Evolutionary conservation across 2,329 filamentous ascomycete species (phyloP).

Genomic region (Fonsecaea nubica): DNA sequence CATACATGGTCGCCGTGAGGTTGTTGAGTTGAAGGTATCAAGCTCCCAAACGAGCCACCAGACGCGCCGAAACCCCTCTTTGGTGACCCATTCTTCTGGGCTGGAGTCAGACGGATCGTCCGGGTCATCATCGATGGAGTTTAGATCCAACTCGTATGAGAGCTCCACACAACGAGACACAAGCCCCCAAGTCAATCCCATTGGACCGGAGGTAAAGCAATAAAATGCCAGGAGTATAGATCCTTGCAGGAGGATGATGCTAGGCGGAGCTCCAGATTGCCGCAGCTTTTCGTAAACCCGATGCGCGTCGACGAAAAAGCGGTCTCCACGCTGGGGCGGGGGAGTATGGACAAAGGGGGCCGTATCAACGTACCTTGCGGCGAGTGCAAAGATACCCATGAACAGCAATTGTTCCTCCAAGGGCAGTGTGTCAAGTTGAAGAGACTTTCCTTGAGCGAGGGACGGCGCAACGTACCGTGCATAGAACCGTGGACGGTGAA

Average conservation of each 20-base stretch:
- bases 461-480: slow-evolving; percentile 17
- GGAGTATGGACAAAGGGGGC: slow-evolving; percentile 10
- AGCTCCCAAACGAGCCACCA: slow-evolving; percentile 33
- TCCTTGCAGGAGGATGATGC: slow-evolving; percentile 25
- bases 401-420: slow-evolving; percentile 23
- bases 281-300: slow-evolving; percentile 18
- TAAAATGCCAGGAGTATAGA: slow-evolving; percentile 30
- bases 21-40: slow-evolving; percentile 26
- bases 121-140: slow-evolving; percentile 75
- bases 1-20: slow-evolving; percentile 23
- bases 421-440: slow-evolving; percentile 12
- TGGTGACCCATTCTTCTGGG: slow-evolving; percentile 16
- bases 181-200: slow-evolving; percentile 76
- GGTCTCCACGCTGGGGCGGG: slow-evolving; percentile 15
- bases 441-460: slow-evolving; percentile 17
- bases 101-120: slow-evolving; percentile 4
- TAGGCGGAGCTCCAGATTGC: neutral
- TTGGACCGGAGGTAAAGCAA: slow-evolving; percentile 31
- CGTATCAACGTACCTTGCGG: slow-evolving; percentile 24
- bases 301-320: slow-evolving; percentile 22
- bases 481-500: slow-evolving; percentile 80
- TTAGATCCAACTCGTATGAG: slow-evolving; percentile 86
- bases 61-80: slow-evolving; percentile 27
- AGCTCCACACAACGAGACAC: slow-evolving; percentile 88
- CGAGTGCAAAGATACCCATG: slow-evolving; percentile 27